These are phyloP conservation scores for Centrapalus pauciflorus DNA, from an alignment of 129 eudicot genomes.

Conservation along the genomic window DNA sequence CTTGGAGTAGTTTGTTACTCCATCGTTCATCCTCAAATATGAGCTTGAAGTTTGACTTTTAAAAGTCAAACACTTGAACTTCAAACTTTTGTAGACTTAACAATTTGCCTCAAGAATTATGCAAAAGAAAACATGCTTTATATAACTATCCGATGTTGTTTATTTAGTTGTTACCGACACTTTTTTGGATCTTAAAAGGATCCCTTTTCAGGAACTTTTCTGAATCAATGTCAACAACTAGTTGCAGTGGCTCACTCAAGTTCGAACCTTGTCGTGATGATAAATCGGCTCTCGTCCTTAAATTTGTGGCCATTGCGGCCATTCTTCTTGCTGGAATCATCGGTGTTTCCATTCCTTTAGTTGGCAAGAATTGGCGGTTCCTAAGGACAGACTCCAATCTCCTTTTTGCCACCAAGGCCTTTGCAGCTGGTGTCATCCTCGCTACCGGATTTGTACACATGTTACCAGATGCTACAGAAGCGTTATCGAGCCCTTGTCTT, in stretches of 20 bases:
- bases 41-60: neutral
- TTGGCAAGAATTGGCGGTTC: conserved; percentile 54
- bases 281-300: conserved; percentile 43
- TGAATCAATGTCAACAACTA: conserved; percentile 38
- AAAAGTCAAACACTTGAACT: neutral
- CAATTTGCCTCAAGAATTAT: neutral
- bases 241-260: conserved; percentile 31
- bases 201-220: conserved; percentile 41
- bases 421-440: conserved; percentile 77
- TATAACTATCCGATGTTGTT: neutral
- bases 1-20: too few relatives aligned
- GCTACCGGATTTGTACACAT: conserved; percentile 87
- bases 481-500: conserved; percentile 51
- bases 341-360: conserved; percentile 58
- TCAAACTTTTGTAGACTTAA: neutral
- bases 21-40: neutral
- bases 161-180: neutral
- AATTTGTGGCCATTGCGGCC: conserved; percentile 46
- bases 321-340: conserved; percentile 51
- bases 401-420: conserved; percentile 68
- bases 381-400: conserved; percentile 51
- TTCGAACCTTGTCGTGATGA: conserved; percentile 43
- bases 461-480: conserved; percentile 60
- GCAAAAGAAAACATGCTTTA: too few relatives aligned
- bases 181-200: conserved; percentile 27